Base-by-base conservation (phyloP, 345 rosid genomes). In the Dovyalis caffra region DNA sequence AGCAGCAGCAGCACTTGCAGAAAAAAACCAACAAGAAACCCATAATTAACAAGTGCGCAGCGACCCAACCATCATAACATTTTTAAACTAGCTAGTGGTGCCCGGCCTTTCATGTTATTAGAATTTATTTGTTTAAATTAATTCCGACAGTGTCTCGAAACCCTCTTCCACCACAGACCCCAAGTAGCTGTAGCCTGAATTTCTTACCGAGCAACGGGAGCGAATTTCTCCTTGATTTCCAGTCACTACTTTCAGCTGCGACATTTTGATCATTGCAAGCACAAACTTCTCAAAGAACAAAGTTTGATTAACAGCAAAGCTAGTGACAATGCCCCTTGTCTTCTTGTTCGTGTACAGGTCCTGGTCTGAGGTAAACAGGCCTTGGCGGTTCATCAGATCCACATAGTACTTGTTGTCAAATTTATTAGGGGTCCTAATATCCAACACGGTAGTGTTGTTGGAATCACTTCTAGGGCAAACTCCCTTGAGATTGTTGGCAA, bases 371-470 rank as follows among this genome's bases (percentile, higher is more conserved):
- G 93, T 90, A 79, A 95, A 90, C 38, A 92, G 71, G 1, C 97
- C 99, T 76, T 91, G 88, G 26, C 97, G 87, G 81, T 91, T 91
- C 95, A 88, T 83, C 71, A 94, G 86, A 71, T 94, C 82, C 0
- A 92, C 90, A 23, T 80, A 91, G 80, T 92, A 95, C 85, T 91
- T 89, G 86, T 92, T 95, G 78, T 95, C 99, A 66, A 95, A 92
- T 25, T 45, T 69, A 79, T 89, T 71, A 4, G 99, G 97, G 0
- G 89, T 78, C 57, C 93, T 82, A 73, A 91, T 78, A 76, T 95
- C 97, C 15, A 81, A 29, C 64, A 79, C 86, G 10, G 88, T 82
- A 65, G 88, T 84, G 86, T 82, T 86, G 66, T 47, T 81, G 33
- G 85, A 63, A 75, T 84, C 77, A 0, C 64, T 6, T 0, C 88